Base-by-base conservation (phyloP, 2,329 filamentous ascomycete genomes). In the Botrytis tulipae region DNA sequence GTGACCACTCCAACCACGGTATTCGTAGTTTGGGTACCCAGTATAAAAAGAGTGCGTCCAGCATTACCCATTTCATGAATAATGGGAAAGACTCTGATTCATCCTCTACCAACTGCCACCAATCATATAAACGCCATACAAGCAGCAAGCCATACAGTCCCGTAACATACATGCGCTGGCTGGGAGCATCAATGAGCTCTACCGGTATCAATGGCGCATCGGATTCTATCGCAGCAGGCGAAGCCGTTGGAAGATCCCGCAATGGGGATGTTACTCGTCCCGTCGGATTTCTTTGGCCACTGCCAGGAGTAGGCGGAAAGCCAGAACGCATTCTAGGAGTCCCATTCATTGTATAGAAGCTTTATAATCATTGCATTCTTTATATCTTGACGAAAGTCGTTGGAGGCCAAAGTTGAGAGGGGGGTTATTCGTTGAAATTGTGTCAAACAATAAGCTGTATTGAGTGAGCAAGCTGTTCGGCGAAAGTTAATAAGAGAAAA, bases 1-100 rank as follows among this genome's bases (percentile, higher is more conserved):
- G 77, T n/a, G 93, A 93, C 85, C 95, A 93, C 85, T 98, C 94
- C 74, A 99, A 86, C 97, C 96, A 99, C 74, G 96, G 96, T 87
- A 99, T 97, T 81, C 93, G 90, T 78, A 99, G 83, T 77, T 92
- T 89, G 29, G 97, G 95, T 71, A 99, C 84, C 12, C 93, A 93
- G 82, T 97, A 97, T 76, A 98, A 86, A 82, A 95, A 98, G 37
- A 92, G 83, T 75, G 93, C 92, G 83, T 99, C 96, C 76, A 99
- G 89, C 73, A 90, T 86, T 76, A 93, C 88, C 96, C 96, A 99
- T 87, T 98, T 99, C 80, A 97, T 84, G 81, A 98, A 98, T 67
- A 95, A 87, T 88, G 90, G 92, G 75, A 96, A 91, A n/a, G 95
- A 97, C 79, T 94, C 91, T 74, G 93, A 89, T 76, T 97, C 93